Base-by-base conservation (phyloP, 2,329 filamentous ascomycete genomes). In the Aspergillus ibericus region DNA sequence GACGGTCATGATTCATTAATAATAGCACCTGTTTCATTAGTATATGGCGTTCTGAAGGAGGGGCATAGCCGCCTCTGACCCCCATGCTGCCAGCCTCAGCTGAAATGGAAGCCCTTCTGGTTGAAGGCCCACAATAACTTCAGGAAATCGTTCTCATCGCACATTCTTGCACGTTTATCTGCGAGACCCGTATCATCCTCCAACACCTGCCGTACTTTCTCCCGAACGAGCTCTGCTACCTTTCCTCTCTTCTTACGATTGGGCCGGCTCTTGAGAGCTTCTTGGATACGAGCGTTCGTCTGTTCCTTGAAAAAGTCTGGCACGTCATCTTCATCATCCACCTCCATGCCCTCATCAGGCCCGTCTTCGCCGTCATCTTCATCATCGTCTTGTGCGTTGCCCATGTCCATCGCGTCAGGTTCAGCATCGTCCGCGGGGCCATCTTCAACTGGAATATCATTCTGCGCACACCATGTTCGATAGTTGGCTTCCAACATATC, bases 71-170 rank as follows among this genome's bases (percentile, higher is more conserved):
- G 20, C 15, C 27, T 22, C 27, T 25, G 20, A 48, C 18, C 36
- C 22, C 48, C 18, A 16, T 57, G 29, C 46, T 55, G 22, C 57
- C 50, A 58, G 56, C 50, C 46, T 81, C 75, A 92, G 62, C 85
- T 89, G 74, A 98, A 98, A 78, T 97, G 93, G 59, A 98, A 93
- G 27, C 92, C 92, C 73, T 96, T 91, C 65, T 91, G 86, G 73
- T 97, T 96, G 76, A 97, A 96, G 1, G 90, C 89, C 75, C 83
- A 86, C 62, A 96, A 77, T 64, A 97, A 75, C 66, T 88, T 88
- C 72, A 99, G 77, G 72, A 97, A 98, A 69, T 96, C 93, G 53
- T 90, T 93, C 78, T 98, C 92, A 70, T 97, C 92, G 70, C 92
- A 96, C 80, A 95, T 88, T 61, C 91, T 84, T 10, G 93, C 85